Percentiles rank a stretch among this genome's conserved stretches.
phyloP scores from a whole-genome alignment of 2,329 filamentous ascomycete species.

The Ambrosiella beaveri region DNA sequence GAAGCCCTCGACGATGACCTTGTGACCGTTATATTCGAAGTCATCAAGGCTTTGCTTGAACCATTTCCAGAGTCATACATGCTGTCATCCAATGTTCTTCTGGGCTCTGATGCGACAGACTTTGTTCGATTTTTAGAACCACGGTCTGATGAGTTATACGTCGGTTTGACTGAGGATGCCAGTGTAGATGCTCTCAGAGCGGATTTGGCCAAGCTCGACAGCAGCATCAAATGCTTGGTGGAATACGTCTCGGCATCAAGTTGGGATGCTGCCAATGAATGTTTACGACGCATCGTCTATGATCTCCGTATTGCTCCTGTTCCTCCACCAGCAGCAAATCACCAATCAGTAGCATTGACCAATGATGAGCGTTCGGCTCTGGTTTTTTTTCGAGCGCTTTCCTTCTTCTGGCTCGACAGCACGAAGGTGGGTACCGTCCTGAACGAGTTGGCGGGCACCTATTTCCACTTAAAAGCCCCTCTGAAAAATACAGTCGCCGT shows the following conservation, averaged over 20 bases:
- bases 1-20: conserved; percentile 31
- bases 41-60: conserved; percentile 37
- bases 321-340: not conserved
- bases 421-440: conserved; percentile 43
- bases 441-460: conserved; percentile 49
- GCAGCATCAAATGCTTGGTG: conserved; percentile 36
- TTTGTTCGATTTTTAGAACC: conserved; percentile 8
- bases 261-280: conserved; percentile 43
- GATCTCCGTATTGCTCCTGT: conserved; percentile 23
- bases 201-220: conserved; percentile 29
- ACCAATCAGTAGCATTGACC: conserved; percentile 16
- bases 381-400: conserved; percentile 39
- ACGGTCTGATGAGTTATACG: conserved; percentile 9
- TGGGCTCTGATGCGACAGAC: conserved; percentile 20
- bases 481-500: conserved; percentile 48
- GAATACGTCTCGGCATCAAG: conserved; percentile 49
- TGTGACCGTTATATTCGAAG: conserved; percentile 37
- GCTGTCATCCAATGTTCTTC: conserved; percentile 37
- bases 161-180: conserved; percentile 5
- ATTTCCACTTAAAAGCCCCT: conserved; percentile 45
- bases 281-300: conserved; percentile 35
- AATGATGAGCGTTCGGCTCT: conserved; percentile 37
- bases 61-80: conserved; percentile 41
- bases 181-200: conserved; percentile 7
- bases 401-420: conserved; percentile 47